A percentile compares a stretch with the other conserved stretches of the same genome.
These are phyloP conservation scores for Taphrina sp. DNA, from an alignment of 1,139 yeast species.

Conservation along the genomic window DNA sequence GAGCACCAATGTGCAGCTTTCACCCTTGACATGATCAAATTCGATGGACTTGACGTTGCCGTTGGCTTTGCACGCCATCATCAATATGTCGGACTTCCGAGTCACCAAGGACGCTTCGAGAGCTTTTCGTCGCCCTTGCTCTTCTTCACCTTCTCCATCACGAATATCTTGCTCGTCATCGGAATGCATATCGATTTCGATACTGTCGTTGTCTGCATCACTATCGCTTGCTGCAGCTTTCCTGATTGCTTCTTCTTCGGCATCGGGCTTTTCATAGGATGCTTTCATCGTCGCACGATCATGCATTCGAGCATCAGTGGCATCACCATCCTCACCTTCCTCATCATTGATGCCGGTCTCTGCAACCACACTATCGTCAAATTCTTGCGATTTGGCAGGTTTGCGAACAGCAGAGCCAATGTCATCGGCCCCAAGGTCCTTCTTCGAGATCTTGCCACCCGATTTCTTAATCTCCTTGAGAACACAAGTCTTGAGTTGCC, in stretches of 20 bases:
- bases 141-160: constrained; percentile 36
- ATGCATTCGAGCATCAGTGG: constrained; percentile 64
- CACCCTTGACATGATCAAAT: constrained; percentile 84
- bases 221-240: constrained; percentile 64
- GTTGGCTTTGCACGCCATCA: constrained; percentile 63
- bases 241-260: constrained; percentile 87
- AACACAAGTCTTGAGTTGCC: constrained; percentile 67
- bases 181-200: constrained; percentile 41
- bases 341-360: constrained; percentile 41
- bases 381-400: constrained; percentile 41
- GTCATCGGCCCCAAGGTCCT: constrained; percentile 54
- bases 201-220: constrained; percentile 49
- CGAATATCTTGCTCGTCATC: constrained; percentile 40
- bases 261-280: constrained; percentile 92
- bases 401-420: constrained; percentile 70
- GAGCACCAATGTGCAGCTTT: constrained; percentile 88
- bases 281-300: constrained; percentile 77
- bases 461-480: constrained; percentile 56
- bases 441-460: constrained; percentile 46
- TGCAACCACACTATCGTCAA: constrained; percentile 36
- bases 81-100: constrained; percentile 75
- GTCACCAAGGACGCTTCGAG: constrained; percentile 50
- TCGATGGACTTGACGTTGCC: constrained; percentile 75
- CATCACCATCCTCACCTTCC: constrained; percentile 57
- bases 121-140: constrained; percentile 37